Evolutionary conservation across 2,329 filamentous ascomycete species (phyloP).

Genomic region (Claviceps citrina): DNA sequence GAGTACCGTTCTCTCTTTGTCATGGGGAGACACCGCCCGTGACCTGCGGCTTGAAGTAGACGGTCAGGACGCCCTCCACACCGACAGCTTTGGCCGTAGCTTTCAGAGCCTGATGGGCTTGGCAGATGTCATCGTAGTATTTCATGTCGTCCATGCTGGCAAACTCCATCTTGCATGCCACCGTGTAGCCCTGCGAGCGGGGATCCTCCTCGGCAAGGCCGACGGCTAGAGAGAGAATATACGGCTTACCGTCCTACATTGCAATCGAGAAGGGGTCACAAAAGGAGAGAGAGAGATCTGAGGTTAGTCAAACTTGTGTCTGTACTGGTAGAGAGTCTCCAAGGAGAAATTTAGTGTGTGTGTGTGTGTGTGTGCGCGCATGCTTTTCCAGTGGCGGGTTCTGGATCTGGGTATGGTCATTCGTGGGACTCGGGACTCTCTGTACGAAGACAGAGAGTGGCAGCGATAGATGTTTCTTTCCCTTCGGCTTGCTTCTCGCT

Average conservation of each 20-base stretch:
- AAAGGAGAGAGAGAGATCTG: background rate
- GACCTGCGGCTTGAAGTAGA: constrained; percentile 24
- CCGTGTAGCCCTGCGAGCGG: constrained; percentile 49
- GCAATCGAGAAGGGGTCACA: background rate
- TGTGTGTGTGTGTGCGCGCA: no score
- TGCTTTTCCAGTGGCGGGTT: background rate
- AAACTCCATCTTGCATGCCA: constrained; percentile 49
- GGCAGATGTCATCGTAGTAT: constrained; percentile 46
- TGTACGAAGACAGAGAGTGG: background rate
- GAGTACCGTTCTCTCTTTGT: no score
- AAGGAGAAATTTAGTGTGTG: background rate
- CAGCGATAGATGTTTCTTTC: background rate
- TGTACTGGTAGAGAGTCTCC: background rate
- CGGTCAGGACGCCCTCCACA: constrained; percentile 23
- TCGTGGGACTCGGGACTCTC: background rate
- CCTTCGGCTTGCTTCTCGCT: background rate
- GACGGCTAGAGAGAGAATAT: constrained; percentile 44
- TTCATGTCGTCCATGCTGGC: constrained; percentile 50
- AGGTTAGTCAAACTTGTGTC: constrained; percentile 3
- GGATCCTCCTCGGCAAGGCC: constrained; percentile 39
- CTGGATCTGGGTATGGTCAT: background rate
- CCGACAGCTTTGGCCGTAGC: constrained; percentile 17
- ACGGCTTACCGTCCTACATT: constrained; percentile 51
- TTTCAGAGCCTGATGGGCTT: constrained; percentile 29
- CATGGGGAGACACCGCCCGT: constrained; percentile 10